Evolutionary conservation across 768 basidiomycete genomes (phyloP).

Genomic region (Phlebiopsis flavidoalba): DNA sequence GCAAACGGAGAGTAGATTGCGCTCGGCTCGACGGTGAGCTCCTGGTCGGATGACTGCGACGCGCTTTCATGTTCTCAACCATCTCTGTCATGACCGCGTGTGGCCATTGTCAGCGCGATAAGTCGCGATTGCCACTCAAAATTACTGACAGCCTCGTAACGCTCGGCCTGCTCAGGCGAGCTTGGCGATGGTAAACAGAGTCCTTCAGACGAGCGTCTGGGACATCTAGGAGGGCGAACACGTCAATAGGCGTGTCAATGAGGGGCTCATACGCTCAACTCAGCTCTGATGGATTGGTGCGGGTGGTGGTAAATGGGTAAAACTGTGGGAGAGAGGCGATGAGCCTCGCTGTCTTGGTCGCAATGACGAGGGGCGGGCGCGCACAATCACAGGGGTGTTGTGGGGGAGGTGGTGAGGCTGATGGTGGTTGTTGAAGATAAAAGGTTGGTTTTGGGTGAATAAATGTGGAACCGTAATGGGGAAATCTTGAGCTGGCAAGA

Average conservation of each 20-base stretch:
- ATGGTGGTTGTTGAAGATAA: slow-evolving; percentile 44
- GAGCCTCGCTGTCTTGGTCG: slow-evolving; percentile 32
- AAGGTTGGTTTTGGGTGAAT: slow-evolving; percentile 38
- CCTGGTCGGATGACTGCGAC: slow-evolving; percentile 97
- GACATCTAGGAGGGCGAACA: slow-evolving; percentile 46
- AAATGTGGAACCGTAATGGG: slow-evolving; percentile 52
- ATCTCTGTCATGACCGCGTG: slow-evolving; percentile 71
- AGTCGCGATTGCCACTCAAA: not conserved
- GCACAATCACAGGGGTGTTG: slow-evolving; percentile 35
- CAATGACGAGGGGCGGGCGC: slow-evolving; percentile 29
- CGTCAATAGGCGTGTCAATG: slow-evolving; percentile 19
- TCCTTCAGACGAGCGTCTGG: slow-evolving; percentile 90
- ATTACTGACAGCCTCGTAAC: slow-evolving; percentile 83
- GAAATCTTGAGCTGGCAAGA: slow-evolving; percentile 70
- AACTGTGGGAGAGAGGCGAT: slow-evolving; percentile 19
- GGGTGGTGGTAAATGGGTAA: slow-evolving; percentile 21
- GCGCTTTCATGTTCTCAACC: slow-evolving; percentile 99
- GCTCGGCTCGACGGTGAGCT: slow-evolving; percentile 98
- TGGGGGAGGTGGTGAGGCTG: slow-evolving; percentile 33
- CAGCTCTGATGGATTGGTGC: slow-evolving; percentile 31
- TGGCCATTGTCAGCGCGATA: not conserved
- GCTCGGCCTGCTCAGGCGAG: slow-evolving; percentile 99
- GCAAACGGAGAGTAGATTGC: slow-evolving; percentile 94
- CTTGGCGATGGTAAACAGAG: slow-evolving; percentile 99
- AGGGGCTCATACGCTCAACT: slow-evolving; percentile 31